Evolutionary conservation across 176 grass and related monocot species (phyloP), one percentile per base, ranked within the genome.

Genomic region (Aegilops bicornis): DNA sequence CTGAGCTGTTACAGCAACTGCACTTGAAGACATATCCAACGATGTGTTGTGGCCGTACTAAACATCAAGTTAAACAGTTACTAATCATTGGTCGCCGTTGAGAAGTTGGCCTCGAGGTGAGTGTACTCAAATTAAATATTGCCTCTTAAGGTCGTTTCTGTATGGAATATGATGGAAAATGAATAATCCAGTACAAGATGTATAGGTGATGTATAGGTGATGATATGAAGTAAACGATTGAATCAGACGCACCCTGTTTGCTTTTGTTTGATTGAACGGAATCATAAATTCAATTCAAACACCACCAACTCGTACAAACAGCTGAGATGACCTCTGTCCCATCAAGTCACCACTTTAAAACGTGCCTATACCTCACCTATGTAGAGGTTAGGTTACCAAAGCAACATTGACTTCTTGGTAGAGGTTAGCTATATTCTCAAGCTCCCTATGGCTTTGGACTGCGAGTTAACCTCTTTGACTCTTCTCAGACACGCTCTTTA

Each of bases 341-440:
- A 78, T 88, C 90, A 64, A 80, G 62, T 54, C 30, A 81, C 76
- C 37, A 84, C 80, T 86, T 90, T n/a, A 56, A 85, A 85, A 85
- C 13, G 52, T 82, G 82, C 39, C 77, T 88, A 77, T 50, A 80
- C 52, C 50, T 64, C 63, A 88, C 54, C 78, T 88, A 85, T 6
- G 40, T 62, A 32, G 42, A 88, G 82, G 78, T 82, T 88, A 78
- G 82, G 82, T 77, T 47, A 85, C 82, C 82, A 85, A 91, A 91
- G 71, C 78, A 85, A 39, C 77, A 84, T 85, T 88, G 90, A 91
- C 90, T 88, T 85, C 29, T 78, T 25, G 31, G 61, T 85, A 71
- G 20, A 82, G 74, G 47, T 77, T 77, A 33, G 74, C 25, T 85
- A 37, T 50, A 31, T 52, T 50, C 39, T 19, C 45, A 82, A 54